These are phyloP conservation scores for Arachnopeziza araneosa DNA, from an alignment of 2,329 filamentous ascomycete species.

Conservation along the genomic window DNA sequence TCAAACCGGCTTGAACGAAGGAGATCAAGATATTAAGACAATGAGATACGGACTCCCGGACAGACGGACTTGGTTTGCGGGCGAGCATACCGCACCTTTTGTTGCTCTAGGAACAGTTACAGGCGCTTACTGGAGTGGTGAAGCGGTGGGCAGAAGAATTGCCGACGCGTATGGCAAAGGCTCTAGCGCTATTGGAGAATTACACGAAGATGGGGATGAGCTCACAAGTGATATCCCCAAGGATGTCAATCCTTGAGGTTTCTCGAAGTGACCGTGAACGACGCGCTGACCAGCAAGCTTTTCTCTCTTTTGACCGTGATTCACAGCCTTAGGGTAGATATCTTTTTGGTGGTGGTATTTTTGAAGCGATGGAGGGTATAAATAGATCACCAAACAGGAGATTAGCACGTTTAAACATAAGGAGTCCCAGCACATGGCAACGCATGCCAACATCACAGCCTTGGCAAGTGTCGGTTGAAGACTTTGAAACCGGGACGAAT, in stretches of 20 bases:
- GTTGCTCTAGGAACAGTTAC: constrained; percentile 83
- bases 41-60: constrained; percentile 41
- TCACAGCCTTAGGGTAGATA: too few species aligned
- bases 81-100: constrained; percentile 80
- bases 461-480: too few species aligned
- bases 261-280: constrained; percentile 7
- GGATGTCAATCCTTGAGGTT: constrained; percentile 13
- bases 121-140: constrained; percentile 88
- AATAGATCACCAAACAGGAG: too few species aligned
- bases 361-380: too few species aligned
- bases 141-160: constrained; percentile 65
- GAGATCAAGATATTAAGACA: constrained; percentile 53
- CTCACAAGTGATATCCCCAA: neutral
- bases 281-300: too few species aligned
- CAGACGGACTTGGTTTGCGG: constrained; percentile 54
- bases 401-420: too few species aligned
- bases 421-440: too few species aligned
- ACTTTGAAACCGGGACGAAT: neutral
- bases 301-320: too few species aligned
- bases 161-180: constrained; percentile 44
- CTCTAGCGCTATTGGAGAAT: constrained; percentile 2
- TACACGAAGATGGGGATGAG: neutral
- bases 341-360: too few species aligned
- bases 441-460: too few species aligned
- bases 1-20: constrained; percentile 51